These are phyloP conservation scores for Rhizodiscina lignyota DNA, from an alignment of 495 filamentous ascomycete species.

Conservation along the genomic window DNA sequence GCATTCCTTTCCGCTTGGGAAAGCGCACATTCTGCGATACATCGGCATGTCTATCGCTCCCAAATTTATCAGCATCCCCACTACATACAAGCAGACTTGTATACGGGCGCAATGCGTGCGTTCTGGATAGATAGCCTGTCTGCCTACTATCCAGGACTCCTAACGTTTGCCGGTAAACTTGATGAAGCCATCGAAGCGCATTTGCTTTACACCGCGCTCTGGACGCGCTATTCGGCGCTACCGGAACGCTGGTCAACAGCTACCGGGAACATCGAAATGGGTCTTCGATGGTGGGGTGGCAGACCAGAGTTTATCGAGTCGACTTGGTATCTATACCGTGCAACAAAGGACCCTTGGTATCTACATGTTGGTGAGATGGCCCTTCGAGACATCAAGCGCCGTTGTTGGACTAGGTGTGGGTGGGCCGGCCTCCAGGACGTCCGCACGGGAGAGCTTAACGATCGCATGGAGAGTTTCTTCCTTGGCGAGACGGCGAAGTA, in stretches of 20 bases:
- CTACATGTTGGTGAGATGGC: constrained; percentile 92
- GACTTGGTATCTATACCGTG: constrained; percentile 80
- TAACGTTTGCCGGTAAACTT: constrained; percentile 69
- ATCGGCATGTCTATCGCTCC: constrained; percentile 59
- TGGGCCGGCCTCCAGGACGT: constrained; percentile 96
- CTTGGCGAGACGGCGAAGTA: constrained; percentile 94
- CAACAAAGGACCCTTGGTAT: constrained; percentile 94
- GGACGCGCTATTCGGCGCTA: constrained; percentile 82
- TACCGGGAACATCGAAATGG: constrained; percentile 70
- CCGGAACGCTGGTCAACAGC: constrained; percentile 87
- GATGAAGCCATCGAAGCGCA: constrained; percentile 84
- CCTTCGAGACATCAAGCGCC: constrained; percentile 66
- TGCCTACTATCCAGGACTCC: constrained; percentile 86
- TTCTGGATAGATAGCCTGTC: constrained; percentile 94
- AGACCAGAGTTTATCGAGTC: constrained; percentile 93
- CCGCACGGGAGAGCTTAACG: constrained; percentile 67
- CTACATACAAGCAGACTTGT: constrained; percentile 76
- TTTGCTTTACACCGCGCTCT: constrained; percentile 76
- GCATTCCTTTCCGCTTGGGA: constrained; percentile 76
- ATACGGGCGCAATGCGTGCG: constrained; percentile 63
- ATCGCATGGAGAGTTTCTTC: constrained; percentile 99
- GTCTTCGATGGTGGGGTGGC: constrained; percentile 86
- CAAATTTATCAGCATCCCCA: constrained; percentile 66
- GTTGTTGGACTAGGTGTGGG: constrained; percentile 88
- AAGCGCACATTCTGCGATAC: constrained; percentile 68